A percentile compares a stretch with the other conserved stretches of the same genome.
Conservation (phyloP, 305 asterid genomes). For the Rubia peregrina region DNA sequence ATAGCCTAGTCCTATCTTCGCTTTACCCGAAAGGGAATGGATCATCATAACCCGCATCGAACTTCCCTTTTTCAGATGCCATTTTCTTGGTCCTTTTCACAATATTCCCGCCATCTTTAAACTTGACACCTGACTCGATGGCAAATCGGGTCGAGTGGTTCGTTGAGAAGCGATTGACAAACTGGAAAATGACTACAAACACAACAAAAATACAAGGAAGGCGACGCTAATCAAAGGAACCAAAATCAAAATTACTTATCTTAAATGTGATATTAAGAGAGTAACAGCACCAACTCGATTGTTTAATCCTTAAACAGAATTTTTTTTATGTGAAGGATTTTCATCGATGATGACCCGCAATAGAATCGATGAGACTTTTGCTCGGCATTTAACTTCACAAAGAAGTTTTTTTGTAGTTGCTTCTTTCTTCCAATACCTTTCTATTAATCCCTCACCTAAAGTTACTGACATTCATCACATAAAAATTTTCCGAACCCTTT, state of each 20-base stretch:
- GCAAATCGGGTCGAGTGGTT: neutral
- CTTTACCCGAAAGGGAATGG: constrained; percentile 1
- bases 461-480: too few relatives aligned
- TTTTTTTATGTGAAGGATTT: too few relatives aligned
- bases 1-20: neutral
- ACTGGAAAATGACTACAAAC: neutral
- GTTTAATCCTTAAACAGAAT: neutral
- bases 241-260: neutral
- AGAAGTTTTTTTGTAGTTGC: too few relatives aligned
- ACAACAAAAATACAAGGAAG: neutral
- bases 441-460: too few relatives aligned
- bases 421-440: too few relatives aligned
- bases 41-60: neutral
- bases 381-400: too few relatives aligned
- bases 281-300: neutral
- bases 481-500: too few relatives aligned
- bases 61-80: neutral
- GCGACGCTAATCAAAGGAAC: neutral
- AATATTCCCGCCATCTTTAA: neutral
- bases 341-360: too few relatives aligned
- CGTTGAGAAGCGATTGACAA: neutral
- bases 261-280: neutral
- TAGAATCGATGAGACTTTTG: too few relatives aligned
- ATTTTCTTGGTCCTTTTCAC: neutral
- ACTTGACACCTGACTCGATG: neutral